phyloP scores from a whole-genome alignment of 768 basidiomycete species.

The Russula lepida region DNA sequence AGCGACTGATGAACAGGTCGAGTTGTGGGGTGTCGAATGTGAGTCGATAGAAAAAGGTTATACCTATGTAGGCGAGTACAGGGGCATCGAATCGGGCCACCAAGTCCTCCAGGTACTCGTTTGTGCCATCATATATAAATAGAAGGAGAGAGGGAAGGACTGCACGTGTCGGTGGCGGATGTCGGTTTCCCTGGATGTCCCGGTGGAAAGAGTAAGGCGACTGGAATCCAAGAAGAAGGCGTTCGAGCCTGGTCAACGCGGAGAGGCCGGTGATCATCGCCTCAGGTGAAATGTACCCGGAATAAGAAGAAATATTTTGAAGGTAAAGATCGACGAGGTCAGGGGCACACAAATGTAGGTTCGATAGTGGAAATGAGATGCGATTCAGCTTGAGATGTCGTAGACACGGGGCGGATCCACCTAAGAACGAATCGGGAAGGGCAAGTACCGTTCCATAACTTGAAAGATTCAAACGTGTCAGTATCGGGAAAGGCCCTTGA shows the following conservation, averaged over 20 bases:
- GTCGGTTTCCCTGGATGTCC: neutral
- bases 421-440: neutral
- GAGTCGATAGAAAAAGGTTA: no score
- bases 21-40: no score
- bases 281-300: no score
- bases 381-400: no score
- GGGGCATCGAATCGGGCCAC: neutral
- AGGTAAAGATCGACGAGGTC: neutral
- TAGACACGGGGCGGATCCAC: neutral
- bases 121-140: neutral
- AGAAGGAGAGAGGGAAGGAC: neutral
- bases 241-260: no score
- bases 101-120: no score
- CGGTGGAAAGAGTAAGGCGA: neutral
- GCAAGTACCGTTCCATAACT: no score
- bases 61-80: neutral
- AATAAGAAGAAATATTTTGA: neutral
- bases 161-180: no score
- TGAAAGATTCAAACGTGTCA: no score
- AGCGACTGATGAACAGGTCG: neutral
- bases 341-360: neutral
- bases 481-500: no score
- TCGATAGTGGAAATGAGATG: neutral
- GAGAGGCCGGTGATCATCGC: no score
- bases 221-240: no score